phyloP scores from a whole-genome alignment of 805 yeast species.

The Dipodascus albidus region DNA sequence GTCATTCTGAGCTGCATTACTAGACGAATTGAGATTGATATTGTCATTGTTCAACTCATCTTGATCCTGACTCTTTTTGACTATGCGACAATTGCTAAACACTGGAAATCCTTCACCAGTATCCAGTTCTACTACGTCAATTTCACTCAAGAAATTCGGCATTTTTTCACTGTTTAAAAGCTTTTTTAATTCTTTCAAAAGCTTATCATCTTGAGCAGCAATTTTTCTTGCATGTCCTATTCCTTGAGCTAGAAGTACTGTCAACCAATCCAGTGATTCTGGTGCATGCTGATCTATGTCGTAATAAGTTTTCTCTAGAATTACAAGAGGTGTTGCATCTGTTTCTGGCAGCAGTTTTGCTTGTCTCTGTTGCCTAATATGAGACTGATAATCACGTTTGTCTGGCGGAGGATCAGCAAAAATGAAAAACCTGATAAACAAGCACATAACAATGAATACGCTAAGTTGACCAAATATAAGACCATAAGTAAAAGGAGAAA shows the following conservation, averaged over 20 bases:
- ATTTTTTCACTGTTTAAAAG: conserved; percentile 47
- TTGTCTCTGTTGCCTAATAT: conserved; percentile 9
- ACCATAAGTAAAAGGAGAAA: not conserved
- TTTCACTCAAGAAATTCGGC: conserved; percentile 72
- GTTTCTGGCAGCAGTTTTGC: conserved; percentile 18
- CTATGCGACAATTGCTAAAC: conserved; percentile 84
- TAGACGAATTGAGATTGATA: not conserved
- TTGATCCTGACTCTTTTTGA: conserved; percentile 13
- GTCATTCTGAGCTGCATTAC: not conserved
- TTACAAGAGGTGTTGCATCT: conserved; percentile 27
- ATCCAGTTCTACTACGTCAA: conserved; percentile 75
- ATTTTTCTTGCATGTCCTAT: conserved; percentile 81
- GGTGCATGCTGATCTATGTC: conserved; percentile 79
- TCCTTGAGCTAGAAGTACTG: conserved; percentile 84
- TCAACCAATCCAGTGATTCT: conserved; percentile 95
- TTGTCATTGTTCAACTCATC: not conserved
- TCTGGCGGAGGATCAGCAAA: conserved; percentile 28
- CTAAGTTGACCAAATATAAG: conserved; percentile 29
- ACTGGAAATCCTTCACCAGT: conserved; percentile 94
- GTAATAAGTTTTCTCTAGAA: conserved; percentile 84
- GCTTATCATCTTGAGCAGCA: conserved; percentile 74
- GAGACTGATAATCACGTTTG: conserved; percentile 18
- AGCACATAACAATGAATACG: conserved; percentile 26
- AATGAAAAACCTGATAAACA: conserved; percentile 30
- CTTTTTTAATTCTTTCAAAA: conserved; percentile 64